phyloP scores from a whole-genome alignment of 108 stramenopile species.

The Fistulifera solaris region DNA sequence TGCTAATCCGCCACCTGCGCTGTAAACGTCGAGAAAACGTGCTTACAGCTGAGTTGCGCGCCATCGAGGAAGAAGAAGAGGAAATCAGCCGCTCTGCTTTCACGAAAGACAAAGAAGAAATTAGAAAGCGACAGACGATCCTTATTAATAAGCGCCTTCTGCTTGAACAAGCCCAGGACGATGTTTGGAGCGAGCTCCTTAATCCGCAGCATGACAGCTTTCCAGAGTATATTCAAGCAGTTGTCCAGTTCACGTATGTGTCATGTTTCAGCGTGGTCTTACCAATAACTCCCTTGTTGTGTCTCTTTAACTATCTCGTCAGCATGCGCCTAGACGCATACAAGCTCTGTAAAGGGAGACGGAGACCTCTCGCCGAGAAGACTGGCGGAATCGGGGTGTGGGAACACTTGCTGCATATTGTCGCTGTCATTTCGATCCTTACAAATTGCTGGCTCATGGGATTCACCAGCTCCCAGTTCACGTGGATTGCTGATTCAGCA shows the following conservation, averaged over 20 bases:
- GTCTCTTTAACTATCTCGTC: conserved; percentile 87
- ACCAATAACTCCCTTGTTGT: conserved; percentile 89
- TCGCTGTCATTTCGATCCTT: conserved; percentile 89
- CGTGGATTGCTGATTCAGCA: conserved; percentile 32
- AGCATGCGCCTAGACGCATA: conserved; percentile 93
- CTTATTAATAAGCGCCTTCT: conserved; percentile 70
- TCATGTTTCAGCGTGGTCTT: conserved; percentile 94
- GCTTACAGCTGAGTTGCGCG: conserved; percentile 41
- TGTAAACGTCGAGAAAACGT: conserved; percentile 29
- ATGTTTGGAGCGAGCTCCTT: conserved; percentile 79
- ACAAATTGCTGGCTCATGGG: conserved; percentile 94
- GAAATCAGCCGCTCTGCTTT: conserved; percentile 5
- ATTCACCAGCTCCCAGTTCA: conserved; percentile 67
- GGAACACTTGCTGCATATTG: conserved; percentile 92
- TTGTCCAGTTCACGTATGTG: conserved; percentile 91
- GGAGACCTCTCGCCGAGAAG: conserved; percentile 80
- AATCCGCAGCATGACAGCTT: conserved; percentile 84
- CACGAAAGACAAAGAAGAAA: conserved; percentile 19
- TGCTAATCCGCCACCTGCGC: conserved; percentile 59
- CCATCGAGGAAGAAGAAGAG: conserved; percentile 57
- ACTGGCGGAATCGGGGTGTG: conserved; percentile 96
- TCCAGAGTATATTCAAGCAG: conserved; percentile 85
- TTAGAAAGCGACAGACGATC: conserved; percentile 26
- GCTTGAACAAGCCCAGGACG: conserved; percentile 78
- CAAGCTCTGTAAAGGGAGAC: conserved; percentile 88